These are phyloP conservation scores for Lactarius vividus DNA, from an alignment of 768 basidiomycete species.

Conservation along the genomic window DNA sequence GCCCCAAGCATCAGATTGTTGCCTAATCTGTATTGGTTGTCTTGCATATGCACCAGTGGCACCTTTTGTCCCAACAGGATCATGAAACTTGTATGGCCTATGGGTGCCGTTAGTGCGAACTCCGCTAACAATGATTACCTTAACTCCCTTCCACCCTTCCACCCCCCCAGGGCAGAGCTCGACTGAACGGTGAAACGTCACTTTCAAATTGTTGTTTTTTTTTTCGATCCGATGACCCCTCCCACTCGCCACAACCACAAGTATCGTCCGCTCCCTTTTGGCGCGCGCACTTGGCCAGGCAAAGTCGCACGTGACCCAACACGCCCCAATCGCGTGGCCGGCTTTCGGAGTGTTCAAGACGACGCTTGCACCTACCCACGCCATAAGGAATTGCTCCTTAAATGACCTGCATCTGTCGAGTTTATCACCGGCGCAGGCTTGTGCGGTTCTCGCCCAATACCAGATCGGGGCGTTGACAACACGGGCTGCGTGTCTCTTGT, in stretches of 20 bases:
- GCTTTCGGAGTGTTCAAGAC: conserved; percentile 14
- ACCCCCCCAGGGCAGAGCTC: background rate
- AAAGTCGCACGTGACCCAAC: conserved; percentile 20
- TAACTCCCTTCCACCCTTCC: background rate
- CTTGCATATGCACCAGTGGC: background rate
- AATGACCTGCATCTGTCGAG: conserved; percentile 7
- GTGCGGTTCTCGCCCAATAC: conserved; percentile 17
- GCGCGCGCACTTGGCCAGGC: background rate
- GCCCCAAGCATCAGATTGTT: conserved; percentile 4
- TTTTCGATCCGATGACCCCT: background rate
- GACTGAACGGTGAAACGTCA: background rate
- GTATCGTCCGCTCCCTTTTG: background rate
- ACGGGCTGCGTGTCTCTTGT: conserved; percentile 17
- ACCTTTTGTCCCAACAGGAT: conserved; percentile 8
- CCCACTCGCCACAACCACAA: background rate
- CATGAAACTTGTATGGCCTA: conserved; percentile 19
- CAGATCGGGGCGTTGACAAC: conserved; percentile 25
- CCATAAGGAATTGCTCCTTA: conserved; percentile 15
- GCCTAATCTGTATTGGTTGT: conserved; percentile 7
- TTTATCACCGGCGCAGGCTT: conserved; percentile 17
- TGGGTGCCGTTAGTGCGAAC: conserved; percentile 2
- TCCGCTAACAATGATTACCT: background rate
- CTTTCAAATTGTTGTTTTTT: background rate
- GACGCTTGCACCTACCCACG: conserved; percentile 14
- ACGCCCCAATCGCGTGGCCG: conserved; percentile 23